phyloP scores from a whole-genome alignment of 192 early-diverging fungal species.

The Coemansia reversa region DNA sequence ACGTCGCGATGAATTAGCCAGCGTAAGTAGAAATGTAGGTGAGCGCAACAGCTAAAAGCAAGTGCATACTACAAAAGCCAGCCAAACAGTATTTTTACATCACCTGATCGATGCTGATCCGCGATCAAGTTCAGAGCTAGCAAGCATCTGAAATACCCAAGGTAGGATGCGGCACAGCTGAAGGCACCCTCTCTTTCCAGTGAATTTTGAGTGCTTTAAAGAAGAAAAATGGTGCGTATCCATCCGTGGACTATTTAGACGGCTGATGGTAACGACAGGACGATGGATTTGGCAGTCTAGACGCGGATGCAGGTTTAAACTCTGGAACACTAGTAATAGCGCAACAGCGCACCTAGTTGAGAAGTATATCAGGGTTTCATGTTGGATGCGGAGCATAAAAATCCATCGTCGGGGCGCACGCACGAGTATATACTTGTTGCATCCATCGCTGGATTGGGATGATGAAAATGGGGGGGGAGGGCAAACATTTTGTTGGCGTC shows the following conservation, averaged over 20 bases:
- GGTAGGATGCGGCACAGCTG: background rate
- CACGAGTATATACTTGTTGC: background rate
- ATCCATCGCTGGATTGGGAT: background rate
- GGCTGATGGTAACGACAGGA: background rate
- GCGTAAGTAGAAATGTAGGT: background rate
- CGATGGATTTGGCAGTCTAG: slow-evolving; percentile 17
- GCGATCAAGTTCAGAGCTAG: background rate
- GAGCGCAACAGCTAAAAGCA: background rate
- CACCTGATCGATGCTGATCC: background rate
- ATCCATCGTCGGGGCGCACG: background rate
- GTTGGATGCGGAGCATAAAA: background rate
- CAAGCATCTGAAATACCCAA: background rate
- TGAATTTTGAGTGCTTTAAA: slow-evolving; percentile 15
- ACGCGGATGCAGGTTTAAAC: background rate
- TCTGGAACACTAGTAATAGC: background rate
- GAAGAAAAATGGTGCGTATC: slow-evolving; percentile 52
- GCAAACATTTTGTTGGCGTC: background rate
- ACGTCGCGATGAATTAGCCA: background rate
- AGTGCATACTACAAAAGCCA: background rate
- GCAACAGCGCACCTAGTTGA: background rate
- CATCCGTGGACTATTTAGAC: slow-evolving; percentile 7
- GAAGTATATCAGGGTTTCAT: background rate
- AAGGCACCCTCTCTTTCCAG: slow-evolving; percentile 15
- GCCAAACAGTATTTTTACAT: background rate
- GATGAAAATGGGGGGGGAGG: no score